phyloP scores from a whole-genome alignment of 202 grass and related monocot species.

The Hordeum pubiflorum region DNA sequence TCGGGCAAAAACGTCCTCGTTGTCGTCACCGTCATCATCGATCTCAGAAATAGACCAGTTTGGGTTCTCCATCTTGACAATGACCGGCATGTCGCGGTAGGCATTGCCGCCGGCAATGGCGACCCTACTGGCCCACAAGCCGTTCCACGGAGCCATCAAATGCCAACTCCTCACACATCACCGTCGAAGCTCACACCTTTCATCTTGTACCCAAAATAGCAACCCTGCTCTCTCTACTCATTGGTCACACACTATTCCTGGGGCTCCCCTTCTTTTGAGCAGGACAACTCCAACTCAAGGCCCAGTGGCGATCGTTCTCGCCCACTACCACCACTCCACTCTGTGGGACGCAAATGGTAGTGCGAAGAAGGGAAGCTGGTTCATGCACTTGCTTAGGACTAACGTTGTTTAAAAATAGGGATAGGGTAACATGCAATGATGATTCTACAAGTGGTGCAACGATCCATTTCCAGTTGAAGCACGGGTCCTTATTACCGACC shows the following conservation, averaged over 20 bases:
- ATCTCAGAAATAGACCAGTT: background rate
- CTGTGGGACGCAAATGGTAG: background rate
- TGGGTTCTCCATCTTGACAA: background rate
- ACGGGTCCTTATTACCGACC: too few species aligned
- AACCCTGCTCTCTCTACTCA: background rate
- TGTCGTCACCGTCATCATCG: background rate
- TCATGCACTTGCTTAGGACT: too few species aligned
- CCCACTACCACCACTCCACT: background rate
- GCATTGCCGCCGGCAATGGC: background rate
- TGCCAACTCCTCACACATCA: background rate
- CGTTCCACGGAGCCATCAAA: background rate
- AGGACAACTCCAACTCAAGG: background rate
- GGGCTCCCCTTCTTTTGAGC: conserved; percentile 3
- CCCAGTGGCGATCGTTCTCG: background rate
- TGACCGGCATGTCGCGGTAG: background rate
- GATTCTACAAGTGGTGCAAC: too few species aligned
- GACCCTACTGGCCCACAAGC: background rate
- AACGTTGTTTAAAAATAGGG: too few species aligned
- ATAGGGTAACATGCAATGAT: too few species aligned
- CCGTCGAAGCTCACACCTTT: background rate
- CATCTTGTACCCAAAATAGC: background rate
- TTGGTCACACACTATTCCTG: background rate
- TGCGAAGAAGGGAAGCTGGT: background rate
- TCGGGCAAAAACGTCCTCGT: background rate
- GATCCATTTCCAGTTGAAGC: too few species aligned